Conservation (phyloP, 805 yeast species). For the Diddensiella caesifluorescens region DNA sequence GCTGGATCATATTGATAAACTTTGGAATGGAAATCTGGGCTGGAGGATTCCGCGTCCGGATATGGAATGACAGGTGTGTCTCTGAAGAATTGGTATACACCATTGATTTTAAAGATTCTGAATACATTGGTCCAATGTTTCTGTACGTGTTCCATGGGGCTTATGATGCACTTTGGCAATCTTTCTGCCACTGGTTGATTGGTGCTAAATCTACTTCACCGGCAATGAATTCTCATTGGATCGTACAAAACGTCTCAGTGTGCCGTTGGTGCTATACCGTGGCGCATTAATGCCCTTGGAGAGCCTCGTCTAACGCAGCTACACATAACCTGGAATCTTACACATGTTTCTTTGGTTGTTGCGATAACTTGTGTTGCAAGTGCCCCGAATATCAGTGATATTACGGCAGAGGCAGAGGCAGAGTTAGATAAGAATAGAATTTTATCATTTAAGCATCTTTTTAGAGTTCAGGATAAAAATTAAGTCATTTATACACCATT, state of each 20-base stretch:
- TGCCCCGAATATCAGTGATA: constrained; percentile 40
- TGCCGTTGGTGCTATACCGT: constrained; percentile 58
- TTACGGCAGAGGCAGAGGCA: constrained; percentile 22
- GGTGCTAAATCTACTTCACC: constrained; percentile 55
- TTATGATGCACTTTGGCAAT: constrained; percentile 56
- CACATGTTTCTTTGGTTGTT: constrained; percentile 42
- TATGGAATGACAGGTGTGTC: constrained; percentile 17
- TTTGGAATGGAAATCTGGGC: constrained; percentile 51
- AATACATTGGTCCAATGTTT: constrained; percentile 55
- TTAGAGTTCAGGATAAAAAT: too few species aligned
- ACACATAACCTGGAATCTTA: constrained; percentile 49
- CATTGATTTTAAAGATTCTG: constrained; percentile 42
- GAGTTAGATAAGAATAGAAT: too few species aligned
- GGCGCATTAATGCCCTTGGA: constrained; percentile 47
- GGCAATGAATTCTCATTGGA: constrained; percentile 50
- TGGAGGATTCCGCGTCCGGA: constrained; percentile 49
- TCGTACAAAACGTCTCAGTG: constrained; percentile 57
- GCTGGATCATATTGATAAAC: constrained; percentile 39
- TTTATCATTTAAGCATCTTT: too few species aligned
- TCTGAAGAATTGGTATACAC: constrained; percentile 20
- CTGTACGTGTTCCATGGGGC: constrained; percentile 57
- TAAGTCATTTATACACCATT: too few species aligned
- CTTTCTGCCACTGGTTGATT: constrained; percentile 51
- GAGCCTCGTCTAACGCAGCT: constrained; percentile 39
- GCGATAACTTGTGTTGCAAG: constrained; percentile 42